Evolutionary conservation across 2,329 filamentous ascomycete genomes (phyloP), one percentile per base, ranked within the genome.

Genomic region (Exophiala viscosa): DNA sequence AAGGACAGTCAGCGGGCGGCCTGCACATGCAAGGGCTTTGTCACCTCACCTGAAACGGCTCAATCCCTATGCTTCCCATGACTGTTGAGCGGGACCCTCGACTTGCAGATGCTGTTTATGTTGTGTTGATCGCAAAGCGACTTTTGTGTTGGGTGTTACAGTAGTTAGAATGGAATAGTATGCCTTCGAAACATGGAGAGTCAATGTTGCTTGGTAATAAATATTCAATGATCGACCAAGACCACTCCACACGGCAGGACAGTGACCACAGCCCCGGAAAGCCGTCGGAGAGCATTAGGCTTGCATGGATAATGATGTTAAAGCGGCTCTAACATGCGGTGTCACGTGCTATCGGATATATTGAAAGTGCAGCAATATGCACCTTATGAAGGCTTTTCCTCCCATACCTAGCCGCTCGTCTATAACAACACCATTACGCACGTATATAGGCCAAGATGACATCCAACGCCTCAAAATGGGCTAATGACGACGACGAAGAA

Each of bases 401-500:
- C 36, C 18, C 5, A 11, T 11, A 13, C 34, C 10, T 18, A 18
- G 18, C 15, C 36, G 9, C 15, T 23, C 23, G 17, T 17, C 11
- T n/a, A 17, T 23, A 13, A 42, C 7, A 42, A 10, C 7, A 13
- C 6, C 8, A 5, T 42, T 13, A 20, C 23, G 31, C 13, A 32
- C n/a, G 28, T 4, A 17, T 35, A 40, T 14, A 45, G 28, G 4
- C 28, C 28, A n/a, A 11, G 13, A 53, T 53, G 50, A 32, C 45
- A 14, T 43, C 35, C 10, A 51, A 48, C 48, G 41, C 41, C 28
- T 96, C 92, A 45, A 84, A 92, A 70, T 99, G 93, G 93, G 89
- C 88, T 60, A 82, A 90, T 65, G 83, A 90, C 65, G 84, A 87
- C 41, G 88, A 88, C 62, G 88, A 90, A 62, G 90, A 96, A 67